phyloP scores from a whole-genome alignment of 345 rosid genomes.

The Camelina sativa region DNA sequence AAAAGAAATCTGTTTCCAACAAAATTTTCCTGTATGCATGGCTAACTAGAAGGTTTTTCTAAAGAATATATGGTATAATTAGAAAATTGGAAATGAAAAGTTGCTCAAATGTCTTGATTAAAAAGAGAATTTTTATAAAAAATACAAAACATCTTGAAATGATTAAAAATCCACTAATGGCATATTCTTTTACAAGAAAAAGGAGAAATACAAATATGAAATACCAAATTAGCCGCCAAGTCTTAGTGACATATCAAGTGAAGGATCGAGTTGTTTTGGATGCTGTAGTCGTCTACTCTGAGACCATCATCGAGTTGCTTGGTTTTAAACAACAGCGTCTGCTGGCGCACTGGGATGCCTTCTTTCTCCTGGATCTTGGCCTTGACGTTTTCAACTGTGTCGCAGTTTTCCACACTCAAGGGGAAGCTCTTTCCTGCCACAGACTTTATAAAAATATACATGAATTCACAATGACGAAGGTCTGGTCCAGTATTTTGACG shows the following conservation, averaged over 20 bases:
- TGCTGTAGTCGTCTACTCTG: background rate
- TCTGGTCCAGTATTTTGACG: background rate
- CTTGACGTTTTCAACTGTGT: conserved; percentile 9
- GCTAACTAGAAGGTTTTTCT: too few species aligned
- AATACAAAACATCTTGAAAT: background rate
- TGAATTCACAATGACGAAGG: background rate
- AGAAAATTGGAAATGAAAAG: too few species aligned
- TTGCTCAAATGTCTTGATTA: too few species aligned
- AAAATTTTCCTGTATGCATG: too few species aligned
- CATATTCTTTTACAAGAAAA: too few species aligned
- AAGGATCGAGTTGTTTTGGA: conserved; percentile 2
- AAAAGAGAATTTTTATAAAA: too few species aligned
- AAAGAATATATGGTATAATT: too few species aligned
- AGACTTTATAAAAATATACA: background rate
- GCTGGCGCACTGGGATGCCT: background rate
- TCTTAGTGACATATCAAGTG: background rate
- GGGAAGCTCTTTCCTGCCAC: background rate
- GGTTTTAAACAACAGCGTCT: background rate
- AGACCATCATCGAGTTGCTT: background rate
- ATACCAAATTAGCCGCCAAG: background rate
- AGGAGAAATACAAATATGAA: background rate
- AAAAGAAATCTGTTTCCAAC: too few species aligned
- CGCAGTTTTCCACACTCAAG: background rate
- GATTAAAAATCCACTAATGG: background rate
- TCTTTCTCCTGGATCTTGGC: background rate